Evolutionary conservation across 192 early-diverging fungal species (phyloP).

Genomic region (Podila clonocystis): DNA sequence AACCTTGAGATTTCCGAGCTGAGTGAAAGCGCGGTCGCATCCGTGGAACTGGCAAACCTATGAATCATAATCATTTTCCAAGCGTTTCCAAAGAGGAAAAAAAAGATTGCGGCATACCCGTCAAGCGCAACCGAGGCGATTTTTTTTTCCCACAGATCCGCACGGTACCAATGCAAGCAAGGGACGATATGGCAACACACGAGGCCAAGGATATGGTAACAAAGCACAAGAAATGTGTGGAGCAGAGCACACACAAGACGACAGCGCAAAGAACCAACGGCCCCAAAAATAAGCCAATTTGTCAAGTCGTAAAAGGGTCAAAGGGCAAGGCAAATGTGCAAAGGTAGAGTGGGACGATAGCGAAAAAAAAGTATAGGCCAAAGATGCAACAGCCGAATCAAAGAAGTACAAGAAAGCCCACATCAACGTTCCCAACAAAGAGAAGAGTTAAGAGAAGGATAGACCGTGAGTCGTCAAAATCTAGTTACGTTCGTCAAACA

Average conservation of each 20-base stretch:
- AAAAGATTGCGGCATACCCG: not conserved
- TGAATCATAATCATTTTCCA: conserved; percentile 19
- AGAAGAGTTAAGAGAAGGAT: conserved; percentile 12
- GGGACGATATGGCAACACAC: not conserved
- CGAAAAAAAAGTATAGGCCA: conserved; percentile 14
- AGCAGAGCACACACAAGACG: conserved; percentile 19
- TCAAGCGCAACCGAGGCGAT: conserved; percentile 18
- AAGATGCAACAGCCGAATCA: conserved; percentile 13
- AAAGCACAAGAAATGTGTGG: conserved; percentile 43
- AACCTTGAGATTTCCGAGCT: conserved; percentile 74
- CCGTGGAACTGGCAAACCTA: conserved; percentile 73
- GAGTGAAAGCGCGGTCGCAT: conserved; percentile 79
- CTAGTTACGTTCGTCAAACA: conserved; percentile 43
- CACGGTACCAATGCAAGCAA: conserved; percentile 21
- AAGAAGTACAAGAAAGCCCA: conserved; percentile 9
- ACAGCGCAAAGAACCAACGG: conserved; percentile 52
- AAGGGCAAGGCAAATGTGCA: conserved; percentile 16
- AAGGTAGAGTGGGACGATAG: conserved; percentile 27
- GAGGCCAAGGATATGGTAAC: conserved; percentile 21
- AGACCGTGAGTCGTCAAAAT: conserved; percentile 56
- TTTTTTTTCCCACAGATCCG: conserved; percentile 21
- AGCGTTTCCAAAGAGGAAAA: conserved; percentile 24
- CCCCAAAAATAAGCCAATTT: conserved; percentile 23
- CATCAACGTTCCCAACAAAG: conserved; percentile 1
- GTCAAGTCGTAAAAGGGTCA: conserved; percentile 11